Evolutionary conservation across 1,284 basidiomycete species (phyloP), one percentile per base, ranked within the genome.

Genomic region (Ustilago hordei): DNA sequence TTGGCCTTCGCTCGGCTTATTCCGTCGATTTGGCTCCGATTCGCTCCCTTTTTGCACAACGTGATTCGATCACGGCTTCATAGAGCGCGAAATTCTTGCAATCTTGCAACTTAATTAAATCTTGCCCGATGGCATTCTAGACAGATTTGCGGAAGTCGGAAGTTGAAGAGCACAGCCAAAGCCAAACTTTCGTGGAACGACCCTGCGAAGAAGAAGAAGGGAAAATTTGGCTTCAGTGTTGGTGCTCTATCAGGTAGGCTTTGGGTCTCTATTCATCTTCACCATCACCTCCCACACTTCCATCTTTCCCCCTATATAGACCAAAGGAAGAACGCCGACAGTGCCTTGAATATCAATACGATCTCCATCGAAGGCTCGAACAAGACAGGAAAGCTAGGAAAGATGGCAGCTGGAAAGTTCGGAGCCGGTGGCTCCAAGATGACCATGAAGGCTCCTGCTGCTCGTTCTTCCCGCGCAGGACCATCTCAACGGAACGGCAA

Each of bases 371-470:
- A 41, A 6, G 6, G 38, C 13, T 31, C 39, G 9, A 57, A 15
- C 55, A 19, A 28, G 23, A 28, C 23, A 28, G 23, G 23, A 28
- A 32, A 45, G 12, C 3, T 23, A 13, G 12, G 6, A 52, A 71
- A 36, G 13, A 76, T 73, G 75, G 69, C 75, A 61, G 63, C 58
- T 3, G 61, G 60, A 7, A 72, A 69, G 31, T 68, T 68, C n/a
- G 67, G 60, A 56, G 19, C 56, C 13, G 41, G 69, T 45, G 75
- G 71, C 32, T 73, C 77, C 61, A 81, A 78, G 56, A 73, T 78
- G 75, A 71, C 68, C 47, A 62, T 78, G 67, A 61, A 67, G 64
- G 61, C 53, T 47, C n/a, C 58, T 23, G 23, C 53, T 5, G 60
- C 60, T 28, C 39, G 60, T 13, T 38, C 68, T 23, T 48, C 41